Conservation (phyloP, 225 moss, liverwort and hornwort species). For the Pseudisothecium myosuroides region DNA sequence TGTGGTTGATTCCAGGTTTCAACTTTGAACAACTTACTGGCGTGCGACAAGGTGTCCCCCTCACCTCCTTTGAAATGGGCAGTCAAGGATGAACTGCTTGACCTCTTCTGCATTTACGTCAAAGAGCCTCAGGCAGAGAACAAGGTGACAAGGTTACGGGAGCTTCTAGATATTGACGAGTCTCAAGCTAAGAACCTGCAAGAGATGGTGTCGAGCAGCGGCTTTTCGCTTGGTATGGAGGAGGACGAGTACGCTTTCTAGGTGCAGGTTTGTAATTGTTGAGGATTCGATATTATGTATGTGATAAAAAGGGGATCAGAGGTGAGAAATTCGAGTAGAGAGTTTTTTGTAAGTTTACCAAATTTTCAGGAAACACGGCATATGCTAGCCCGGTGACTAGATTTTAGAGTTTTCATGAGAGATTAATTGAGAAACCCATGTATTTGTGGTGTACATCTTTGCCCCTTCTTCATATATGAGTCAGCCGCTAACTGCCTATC, state of each 20-base stretch:
- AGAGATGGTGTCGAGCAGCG: slow-evolving; percentile 71
- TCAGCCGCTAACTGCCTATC: not conserved
- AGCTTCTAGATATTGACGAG: slow-evolving; percentile 74
- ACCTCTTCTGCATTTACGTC: slow-evolving; percentile 87
- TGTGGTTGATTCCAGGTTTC: slow-evolving; percentile 33
- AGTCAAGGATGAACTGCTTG: slow-evolving; percentile 78
- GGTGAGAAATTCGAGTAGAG: slow-evolving; percentile 6
- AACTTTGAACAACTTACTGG: slow-evolving; percentile 82
- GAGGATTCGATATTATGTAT: not conserved
- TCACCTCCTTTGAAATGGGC: slow-evolving; percentile 70
- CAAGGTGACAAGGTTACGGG: slow-evolving; percentile 52
- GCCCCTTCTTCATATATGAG: not conserved
- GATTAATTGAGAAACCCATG: not conserved
- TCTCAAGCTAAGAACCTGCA: slow-evolving; percentile 62
- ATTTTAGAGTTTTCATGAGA: not conserved
- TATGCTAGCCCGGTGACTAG: slow-evolving; percentile 10
- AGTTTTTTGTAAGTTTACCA: not conserved
- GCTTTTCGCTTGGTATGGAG: slow-evolving; percentile 78
- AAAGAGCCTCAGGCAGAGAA: slow-evolving; percentile 52
- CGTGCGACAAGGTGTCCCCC: slow-evolving; percentile 81
- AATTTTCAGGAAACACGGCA: slow-evolving; percentile 14
- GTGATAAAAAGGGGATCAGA: not conserved
- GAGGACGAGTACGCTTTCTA: slow-evolving; percentile 82
- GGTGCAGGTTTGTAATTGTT: not conserved
- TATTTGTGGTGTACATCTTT: slow-evolving; percentile 15